Conservation (phyloP, 78 protist genomes). For the Capsaspora owczarzaki region DNA sequence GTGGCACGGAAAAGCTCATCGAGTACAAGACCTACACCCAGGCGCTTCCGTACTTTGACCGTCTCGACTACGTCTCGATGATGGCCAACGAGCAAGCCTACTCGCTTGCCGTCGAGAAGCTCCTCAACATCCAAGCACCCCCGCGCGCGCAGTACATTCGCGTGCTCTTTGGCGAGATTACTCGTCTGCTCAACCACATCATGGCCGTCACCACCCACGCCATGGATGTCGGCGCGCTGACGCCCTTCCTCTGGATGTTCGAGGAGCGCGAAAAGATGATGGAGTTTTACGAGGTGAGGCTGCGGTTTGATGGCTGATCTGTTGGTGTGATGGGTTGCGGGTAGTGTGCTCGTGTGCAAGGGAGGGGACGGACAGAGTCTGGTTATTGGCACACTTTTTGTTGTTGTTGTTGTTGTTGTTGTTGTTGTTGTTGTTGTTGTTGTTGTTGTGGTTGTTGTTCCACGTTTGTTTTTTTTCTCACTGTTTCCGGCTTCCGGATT, state of each 20-base stretch:
- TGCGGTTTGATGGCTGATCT: neutral
- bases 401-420: no score
- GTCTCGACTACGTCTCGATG: conserved; percentile 57
- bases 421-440: no score
- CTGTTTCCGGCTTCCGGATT: neutral
- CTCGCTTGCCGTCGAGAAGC: conserved; percentile 37
- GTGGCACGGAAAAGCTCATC: conserved; percentile 59
- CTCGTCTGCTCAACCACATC: conserved; percentile 54
- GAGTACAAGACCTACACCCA: conserved; percentile 35
- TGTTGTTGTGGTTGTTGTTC: neutral
- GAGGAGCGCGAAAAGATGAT: conserved; percentile 54
- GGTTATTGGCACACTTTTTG: no score
- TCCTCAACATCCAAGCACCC: conserved; percentile 36
- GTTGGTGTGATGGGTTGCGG: neutral
- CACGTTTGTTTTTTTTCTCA: neutral
- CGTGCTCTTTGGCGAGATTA: conserved; percentile 39
- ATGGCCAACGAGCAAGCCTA: conserved; percentile 47
- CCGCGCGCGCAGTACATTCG: conserved; percentile 48
- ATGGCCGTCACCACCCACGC: conserved; percentile 27
- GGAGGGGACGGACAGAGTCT: no score
- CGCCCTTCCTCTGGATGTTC: conserved; percentile 40
- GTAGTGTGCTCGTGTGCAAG: neutral
- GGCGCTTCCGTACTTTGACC: conserved; percentile 59
- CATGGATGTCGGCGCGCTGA: conserved; percentile 46
- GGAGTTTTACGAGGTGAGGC: conserved; percentile 16